Conservation (phyloP, 371 early-diverging fungal species). For the Thermomucor indicae-seudaticae region DNA sequence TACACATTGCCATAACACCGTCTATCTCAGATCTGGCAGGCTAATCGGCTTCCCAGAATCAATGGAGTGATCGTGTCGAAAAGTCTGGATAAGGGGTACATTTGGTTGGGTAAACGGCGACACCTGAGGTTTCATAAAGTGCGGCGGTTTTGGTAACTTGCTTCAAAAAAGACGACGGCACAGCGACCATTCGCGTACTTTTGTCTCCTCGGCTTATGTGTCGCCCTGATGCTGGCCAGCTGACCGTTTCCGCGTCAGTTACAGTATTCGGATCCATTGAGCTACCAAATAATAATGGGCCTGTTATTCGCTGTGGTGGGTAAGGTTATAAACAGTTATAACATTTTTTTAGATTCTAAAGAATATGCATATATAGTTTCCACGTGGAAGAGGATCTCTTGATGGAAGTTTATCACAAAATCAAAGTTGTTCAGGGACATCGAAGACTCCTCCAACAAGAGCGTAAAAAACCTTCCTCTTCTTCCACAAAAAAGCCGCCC, state of each 20-base stretch:
- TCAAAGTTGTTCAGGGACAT: conserved; percentile 5
- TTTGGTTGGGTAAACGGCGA: background rate
- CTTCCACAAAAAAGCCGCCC: background rate
- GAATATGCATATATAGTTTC: conserved; percentile 3
- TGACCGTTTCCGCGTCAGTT: conserved; percentile 6
- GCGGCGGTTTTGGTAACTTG: background rate
- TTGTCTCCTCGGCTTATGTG: conserved; percentile 9
- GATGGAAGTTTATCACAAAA: conserved; percentile 12
- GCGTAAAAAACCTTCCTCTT: background rate
- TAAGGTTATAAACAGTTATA: background rate
- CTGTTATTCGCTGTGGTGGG: conserved; percentile 6
- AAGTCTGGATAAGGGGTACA: background rate
- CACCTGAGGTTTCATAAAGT: no score
- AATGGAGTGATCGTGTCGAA: no score
- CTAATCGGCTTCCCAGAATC: no score
- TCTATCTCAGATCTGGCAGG: no score
- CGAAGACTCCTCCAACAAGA: background rate
- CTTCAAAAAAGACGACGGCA: conserved; percentile 20
- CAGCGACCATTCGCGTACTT: conserved; percentile 10
- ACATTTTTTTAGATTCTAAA: background rate
- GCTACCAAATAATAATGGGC: background rate
- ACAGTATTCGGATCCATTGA: conserved; percentile 9
- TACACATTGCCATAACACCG: background rate
- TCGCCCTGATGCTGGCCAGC: conserved; percentile 1
- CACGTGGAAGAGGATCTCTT: conserved; percentile 8